Percentiles rank a stretch among this genome's conserved stretches.
These are phyloP conservation scores for Babesia caballi DNA, from an alignment of 169 alveolate genomes.

Conservation along the genomic window DNA sequence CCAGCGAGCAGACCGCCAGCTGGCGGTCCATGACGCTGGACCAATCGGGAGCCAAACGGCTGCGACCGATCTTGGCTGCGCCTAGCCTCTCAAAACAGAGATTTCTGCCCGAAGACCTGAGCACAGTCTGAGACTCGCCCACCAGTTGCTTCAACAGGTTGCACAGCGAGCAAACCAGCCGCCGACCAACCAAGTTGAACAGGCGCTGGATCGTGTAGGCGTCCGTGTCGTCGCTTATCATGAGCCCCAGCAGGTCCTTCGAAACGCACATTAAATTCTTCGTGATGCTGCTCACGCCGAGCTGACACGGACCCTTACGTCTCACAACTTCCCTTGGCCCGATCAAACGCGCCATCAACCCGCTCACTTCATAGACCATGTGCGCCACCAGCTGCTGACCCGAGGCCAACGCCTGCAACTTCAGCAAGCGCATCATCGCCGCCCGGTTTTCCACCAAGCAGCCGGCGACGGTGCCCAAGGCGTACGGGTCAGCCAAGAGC, in stretches of 20 bases:
- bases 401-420: slow-evolving; percentile 29
- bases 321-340: not conserved
- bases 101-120: not conserved
- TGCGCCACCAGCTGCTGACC: slow-evolving; percentile 39
- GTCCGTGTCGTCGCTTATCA: not conserved
- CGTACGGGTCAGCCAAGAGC: not conserved
- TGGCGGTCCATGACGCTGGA: not conserved
- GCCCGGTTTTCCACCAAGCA: slow-evolving; percentile 17
- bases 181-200: slow-evolving; percentile 18
- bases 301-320: not conserved
- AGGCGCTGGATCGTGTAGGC: slow-evolving; percentile 10
- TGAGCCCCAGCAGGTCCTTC: slow-evolving; percentile 1
- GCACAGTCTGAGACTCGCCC: not conserved
- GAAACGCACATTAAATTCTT: slow-evolving; percentile 2
- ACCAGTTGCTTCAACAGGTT: not conserved
- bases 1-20: slow-evolving; percentile 14
- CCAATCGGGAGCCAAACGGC: not conserved
- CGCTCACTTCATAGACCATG: not conserved
- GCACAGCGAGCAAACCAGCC: slow-evolving; percentile 16
- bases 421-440: not conserved
- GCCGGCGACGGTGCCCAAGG: slow-evolving; percentile 9
- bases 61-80: not conserved
- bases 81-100: not conserved
- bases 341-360: not conserved
- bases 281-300: not conserved